These are phyloP conservation scores for Aurantiochytrium sp. DNA, from an alignment of 108 stramenopile species.

Conservation along the genomic window DNA sequence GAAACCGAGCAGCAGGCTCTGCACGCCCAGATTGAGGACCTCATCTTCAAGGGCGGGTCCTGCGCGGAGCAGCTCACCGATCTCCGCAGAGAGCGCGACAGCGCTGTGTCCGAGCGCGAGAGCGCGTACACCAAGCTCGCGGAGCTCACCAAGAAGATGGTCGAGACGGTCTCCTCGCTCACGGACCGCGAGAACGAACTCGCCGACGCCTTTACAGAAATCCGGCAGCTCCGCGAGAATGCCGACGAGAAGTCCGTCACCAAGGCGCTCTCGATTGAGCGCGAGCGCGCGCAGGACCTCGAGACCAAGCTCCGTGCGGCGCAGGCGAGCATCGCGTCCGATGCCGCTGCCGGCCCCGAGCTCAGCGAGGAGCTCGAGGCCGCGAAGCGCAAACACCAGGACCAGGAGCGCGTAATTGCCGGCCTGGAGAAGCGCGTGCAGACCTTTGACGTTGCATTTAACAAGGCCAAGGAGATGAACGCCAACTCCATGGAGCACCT, in stretches of 20 bases:
- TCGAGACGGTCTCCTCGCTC: background rate
- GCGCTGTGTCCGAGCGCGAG: background rate
- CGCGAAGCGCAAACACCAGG: background rate
- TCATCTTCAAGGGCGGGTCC: slow-evolving; percentile 30
- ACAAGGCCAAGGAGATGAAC: background rate
- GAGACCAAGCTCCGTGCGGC: background rate
- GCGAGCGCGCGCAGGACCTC: background rate
- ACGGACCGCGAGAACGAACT: background rate
- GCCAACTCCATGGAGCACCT: background rate
- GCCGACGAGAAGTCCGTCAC: background rate
- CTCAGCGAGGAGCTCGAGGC: background rate
- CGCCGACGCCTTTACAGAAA: background rate
- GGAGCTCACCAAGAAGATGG: background rate
- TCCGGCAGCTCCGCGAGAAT: background rate
- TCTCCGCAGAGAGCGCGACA: background rate
- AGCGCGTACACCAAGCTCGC: background rate
- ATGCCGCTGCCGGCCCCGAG: background rate
- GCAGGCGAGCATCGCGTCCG: background rate
- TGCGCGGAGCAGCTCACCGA: slow-evolving; percentile 2
- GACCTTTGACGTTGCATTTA: background rate
- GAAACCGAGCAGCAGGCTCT: background rate
- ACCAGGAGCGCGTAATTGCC: background rate
- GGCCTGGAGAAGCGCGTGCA: background rate
- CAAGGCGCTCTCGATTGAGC: background rate
- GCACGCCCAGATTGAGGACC: background rate